Evolutionary conservation across 2,329 filamentous ascomycete genomes (phyloP).

Genomic region (Exophiala mesophila): DNA sequence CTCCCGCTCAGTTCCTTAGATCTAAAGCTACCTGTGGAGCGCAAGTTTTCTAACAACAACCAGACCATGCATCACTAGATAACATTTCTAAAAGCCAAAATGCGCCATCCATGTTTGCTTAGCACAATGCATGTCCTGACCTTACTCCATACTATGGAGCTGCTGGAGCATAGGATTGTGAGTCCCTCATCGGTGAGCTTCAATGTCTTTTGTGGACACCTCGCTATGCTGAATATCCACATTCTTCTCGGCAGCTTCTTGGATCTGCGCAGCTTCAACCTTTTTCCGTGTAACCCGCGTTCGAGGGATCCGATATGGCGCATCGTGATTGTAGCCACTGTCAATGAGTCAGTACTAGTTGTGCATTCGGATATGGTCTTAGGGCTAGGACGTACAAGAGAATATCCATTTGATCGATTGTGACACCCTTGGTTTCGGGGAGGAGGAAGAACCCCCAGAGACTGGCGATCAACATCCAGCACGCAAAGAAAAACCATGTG

Average conservation of each 20-base stretch:
- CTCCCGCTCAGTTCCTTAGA: too few species aligned
- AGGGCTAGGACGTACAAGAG: slow-evolving; percentile 2
- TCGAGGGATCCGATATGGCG: neutral
- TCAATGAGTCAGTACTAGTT: neutral
- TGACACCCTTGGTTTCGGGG: slow-evolving; percentile 2
- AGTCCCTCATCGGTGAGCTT: neutral
- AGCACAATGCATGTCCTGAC: too few species aligned
- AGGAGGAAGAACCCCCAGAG: slow-evolving; percentile 35
- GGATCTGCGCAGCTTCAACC: neutral
- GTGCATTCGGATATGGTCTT: too few species aligned
- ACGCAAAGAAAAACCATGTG: slow-evolving; percentile 40
- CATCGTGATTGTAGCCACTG: slow-evolving; percentile 3
- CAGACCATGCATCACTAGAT: too few species aligned
- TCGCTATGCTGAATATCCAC: slow-evolving; percentile 1
- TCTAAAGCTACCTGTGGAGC: too few species aligned
- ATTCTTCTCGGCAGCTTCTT: neutral
- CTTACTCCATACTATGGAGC: too few species aligned
- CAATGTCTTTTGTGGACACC: slow-evolving; percentile 1
- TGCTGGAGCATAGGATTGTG: too few species aligned
- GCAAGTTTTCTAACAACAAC: too few species aligned
- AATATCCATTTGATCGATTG: slow-evolving; percentile 2
- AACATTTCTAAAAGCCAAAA: too few species aligned
- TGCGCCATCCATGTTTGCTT: too few species aligned
- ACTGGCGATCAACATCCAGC: slow-evolving; percentile 33
- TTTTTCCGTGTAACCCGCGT: neutral